Base-by-base conservation (phyloP, 768 basidiomycete genomes). In the Neoboletus brunneissimus region DNA sequence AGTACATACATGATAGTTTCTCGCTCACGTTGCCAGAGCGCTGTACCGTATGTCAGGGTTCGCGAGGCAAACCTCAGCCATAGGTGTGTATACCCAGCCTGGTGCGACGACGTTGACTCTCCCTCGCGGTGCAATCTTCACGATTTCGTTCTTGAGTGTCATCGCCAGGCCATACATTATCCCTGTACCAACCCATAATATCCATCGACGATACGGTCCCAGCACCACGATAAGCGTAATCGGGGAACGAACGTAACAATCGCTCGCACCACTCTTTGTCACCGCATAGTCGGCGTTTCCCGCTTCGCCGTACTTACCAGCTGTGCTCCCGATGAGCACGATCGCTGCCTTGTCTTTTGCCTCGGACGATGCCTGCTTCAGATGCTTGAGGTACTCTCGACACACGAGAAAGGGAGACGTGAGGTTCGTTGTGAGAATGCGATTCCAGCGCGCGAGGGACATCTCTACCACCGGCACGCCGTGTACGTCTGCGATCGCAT, bases 71-170 rank as follows among this genome's bases (percentile, higher is more conserved):
- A 79, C 76, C 54, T 78, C 80, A 0, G 82, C 84, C 81, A 85
- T 85, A 2, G 83, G 81, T 53, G 87, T 89, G 49, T 67, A 75
- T 1, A 83, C 81, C 82, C 83, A 87, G 3, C 86, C 86, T 11
- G 87, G 88, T 0, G 79, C 84, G 18, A 89, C 75, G 43, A 75
- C 76, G 55, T 89, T 89, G 5, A 88, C 86, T 31, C 87, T 76
- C 3, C 80, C 88, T 54, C 72, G 76, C 0, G 87, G 84, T 0
- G 87, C 86, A 53, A 88, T 79, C 68, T 82, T 82, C 38, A 89
- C 87, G 50, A 89, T 88, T 69, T 89, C 88, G 64, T 89, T 89
- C 73, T 89, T 89, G 60, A 89, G 76, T 3, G 81, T 77, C 59
- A 84, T 70, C 13, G 80, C 79, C 27, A 89, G 66, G 4, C 87